Evolutionary conservation across 2,329 filamentous ascomycete species (phyloP), one percentile per base, ranked within the genome.

Genomic region (Aschersonia sp.): DNA sequence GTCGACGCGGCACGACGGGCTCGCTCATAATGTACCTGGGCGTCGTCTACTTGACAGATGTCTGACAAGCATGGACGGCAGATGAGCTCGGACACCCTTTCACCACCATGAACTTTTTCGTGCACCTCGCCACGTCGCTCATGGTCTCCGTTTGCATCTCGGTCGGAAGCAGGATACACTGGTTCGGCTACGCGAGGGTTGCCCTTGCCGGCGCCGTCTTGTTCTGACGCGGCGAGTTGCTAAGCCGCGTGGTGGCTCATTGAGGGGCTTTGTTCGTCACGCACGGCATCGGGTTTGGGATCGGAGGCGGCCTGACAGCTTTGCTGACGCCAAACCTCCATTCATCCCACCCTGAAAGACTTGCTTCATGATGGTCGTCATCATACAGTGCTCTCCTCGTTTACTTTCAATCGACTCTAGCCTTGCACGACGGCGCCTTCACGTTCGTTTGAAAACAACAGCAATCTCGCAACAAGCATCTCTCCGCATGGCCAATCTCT

Each of bases 21-120:
- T 53, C 54, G 1, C 50, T 59, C 14, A 59, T 59, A 42, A 52
- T 56, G n/a, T 59, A 58, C 48, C 54, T 59, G 47, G 58, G 58
- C 10, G 55, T 58, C 40, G 53, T 60, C 44, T 58, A 60, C 48
- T 58, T 54, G 1, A 58, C 55, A 57, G 57, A 56, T 12, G 55
- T 60, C 29, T 41, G 58, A 48, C 58, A 60, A 31, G 54, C 55
- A 11, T 46, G 52, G 29, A 49, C 59, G 7, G 54, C 57, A 5
- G 49, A 48, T n/a, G 51, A 54, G 9, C 53, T 50, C 1, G 47
- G 44, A 30, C 52, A 55, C 14, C 52, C 55, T 4, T 45, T 59
- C 10, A 56, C 56, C 2, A 54, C 56, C 2, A 48, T 59, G 41
- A 59, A 55, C 4, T 58, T 59, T 43, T 55, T 59, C 44, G 58